Percentiles rank a stretch among this genome's conserved stretches.
Evolutionary conservation across 495 filamentous ascomycete genomes (phyloP).

Genomic region (Rhizodiscina lignyota): DNA sequence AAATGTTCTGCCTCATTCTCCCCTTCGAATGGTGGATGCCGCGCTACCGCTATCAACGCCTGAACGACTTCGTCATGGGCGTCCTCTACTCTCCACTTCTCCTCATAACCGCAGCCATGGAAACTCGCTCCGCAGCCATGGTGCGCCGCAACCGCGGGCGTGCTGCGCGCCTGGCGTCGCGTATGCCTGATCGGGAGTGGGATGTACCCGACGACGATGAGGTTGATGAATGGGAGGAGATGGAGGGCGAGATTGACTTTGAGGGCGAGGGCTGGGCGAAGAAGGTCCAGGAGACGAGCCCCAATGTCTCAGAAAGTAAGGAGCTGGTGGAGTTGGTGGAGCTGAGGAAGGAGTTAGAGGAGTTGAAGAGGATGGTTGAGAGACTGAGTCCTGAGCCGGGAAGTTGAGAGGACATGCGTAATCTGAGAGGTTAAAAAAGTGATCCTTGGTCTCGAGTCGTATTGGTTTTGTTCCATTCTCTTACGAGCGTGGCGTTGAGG

Average conservation of each 20-base stretch:
- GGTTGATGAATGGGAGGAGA: slow-evolving; percentile 84
- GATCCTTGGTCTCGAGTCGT: too few relatives aligned
- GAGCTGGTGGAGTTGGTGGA: slow-evolving; percentile 50
- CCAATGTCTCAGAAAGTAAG: slow-evolving; percentile 58
- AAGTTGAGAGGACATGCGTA: too few relatives aligned
- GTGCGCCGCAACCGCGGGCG: slow-evolving; percentile 56
- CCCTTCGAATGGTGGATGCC: slow-evolving; percentile 95
- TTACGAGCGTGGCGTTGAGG: too few relatives aligned
- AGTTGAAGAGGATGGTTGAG: slow-evolving; percentile 45
- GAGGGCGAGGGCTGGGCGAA: slow-evolving; percentile 68
- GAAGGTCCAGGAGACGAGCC: slow-evolving; percentile 51
- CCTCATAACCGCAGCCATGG: slow-evolving; percentile 58
- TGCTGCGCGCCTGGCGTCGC: slow-evolving; percentile 47
- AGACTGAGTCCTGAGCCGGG: too few relatives aligned
- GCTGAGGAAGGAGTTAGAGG: slow-evolving; percentile 49
- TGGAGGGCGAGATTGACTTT: slow-evolving; percentile 53
- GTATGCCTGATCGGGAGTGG: too few relatives aligned
- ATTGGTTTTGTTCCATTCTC: too few relatives aligned
- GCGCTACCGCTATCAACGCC: slow-evolving; percentile 43
- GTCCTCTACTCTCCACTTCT: slow-evolving; percentile 74
- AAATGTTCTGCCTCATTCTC: slow-evolving; percentile 60
- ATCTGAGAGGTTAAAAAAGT: too few relatives aligned
- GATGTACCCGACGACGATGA: slow-evolving; percentile 88
- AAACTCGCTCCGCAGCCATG: slow-evolving; percentile 47
- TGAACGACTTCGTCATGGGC: slow-evolving; percentile 82